A percentile compares a stretch with the other conserved stretches of the same genome.
These are phyloP conservation scores for Nicotiana sylvestris DNA, from an alignment of 257 asterid genomes.

Conservation along the genomic window DNA sequence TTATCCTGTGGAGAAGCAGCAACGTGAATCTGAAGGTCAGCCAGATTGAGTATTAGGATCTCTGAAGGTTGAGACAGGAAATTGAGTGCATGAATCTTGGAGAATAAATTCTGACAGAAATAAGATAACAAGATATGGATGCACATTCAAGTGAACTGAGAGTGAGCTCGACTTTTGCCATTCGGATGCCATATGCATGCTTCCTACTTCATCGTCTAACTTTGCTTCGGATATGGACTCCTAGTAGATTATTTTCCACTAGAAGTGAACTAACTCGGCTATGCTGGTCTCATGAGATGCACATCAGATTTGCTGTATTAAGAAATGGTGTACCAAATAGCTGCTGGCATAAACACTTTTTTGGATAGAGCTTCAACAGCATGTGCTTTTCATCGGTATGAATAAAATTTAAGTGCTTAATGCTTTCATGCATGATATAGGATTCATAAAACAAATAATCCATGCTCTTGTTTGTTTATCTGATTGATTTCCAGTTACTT, in stretches of 20 bases:
- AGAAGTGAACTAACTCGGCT: neutral
- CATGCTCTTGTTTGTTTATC: neutral
- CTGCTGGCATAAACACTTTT: neutral
- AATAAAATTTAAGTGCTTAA: neutral
- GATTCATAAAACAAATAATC: neutral
- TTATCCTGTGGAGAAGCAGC: conserved; percentile 18
- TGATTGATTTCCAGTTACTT: neutral
- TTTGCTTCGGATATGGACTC: neutral
- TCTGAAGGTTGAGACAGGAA: conserved; percentile 22
- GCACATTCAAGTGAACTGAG: conserved; percentile 4
- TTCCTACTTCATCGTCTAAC: conserved; percentile 14
- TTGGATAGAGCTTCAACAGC: neutral
- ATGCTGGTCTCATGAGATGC: neutral
- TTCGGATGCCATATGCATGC: conserved; percentile 11
- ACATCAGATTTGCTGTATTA: neutral
- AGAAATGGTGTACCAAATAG: neutral
- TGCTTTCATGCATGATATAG: neutral
- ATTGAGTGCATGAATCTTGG: conserved; percentile 20
- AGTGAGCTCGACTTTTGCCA: neutral
- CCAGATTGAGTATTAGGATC: conserved; percentile 18
- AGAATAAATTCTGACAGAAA: conserved; percentile 18
- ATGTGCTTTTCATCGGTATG: neutral
- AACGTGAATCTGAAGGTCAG: conserved; percentile 14
- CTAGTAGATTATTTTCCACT: neutral
- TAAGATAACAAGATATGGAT: conserved; percentile 15